These are phyloP conservation scores for Fraxinus velutina DNA, from an alignment of 305 asterid species.

Conservation along the genomic window DNA sequence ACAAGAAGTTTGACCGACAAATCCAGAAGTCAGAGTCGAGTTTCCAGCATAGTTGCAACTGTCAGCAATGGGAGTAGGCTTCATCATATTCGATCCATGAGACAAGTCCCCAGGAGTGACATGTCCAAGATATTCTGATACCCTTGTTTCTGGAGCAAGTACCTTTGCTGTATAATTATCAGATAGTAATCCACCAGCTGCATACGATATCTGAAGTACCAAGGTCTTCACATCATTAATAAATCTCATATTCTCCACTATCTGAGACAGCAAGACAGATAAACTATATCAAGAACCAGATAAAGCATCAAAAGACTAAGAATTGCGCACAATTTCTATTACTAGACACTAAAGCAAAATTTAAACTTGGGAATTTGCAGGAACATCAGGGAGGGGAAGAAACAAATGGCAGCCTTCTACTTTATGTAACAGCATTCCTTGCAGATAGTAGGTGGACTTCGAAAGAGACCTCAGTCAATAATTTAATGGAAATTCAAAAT, in stretches of 20 bases:
- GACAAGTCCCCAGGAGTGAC: conserved; percentile 30
- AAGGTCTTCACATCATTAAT: conserved; percentile 57
- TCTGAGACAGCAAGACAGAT: conserved; percentile 39
- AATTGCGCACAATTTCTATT: background rate
- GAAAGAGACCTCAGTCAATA: background rate
- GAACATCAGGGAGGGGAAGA: background rate
- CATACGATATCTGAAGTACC: conserved; percentile 64
- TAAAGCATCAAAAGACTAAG: background rate
- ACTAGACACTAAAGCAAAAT: background rate
- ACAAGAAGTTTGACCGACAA: conserved; percentile 31
- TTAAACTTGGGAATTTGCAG: background rate
- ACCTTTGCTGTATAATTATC: conserved; percentile 47
- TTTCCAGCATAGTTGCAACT: conserved; percentile 24
- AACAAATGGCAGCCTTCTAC: background rate
- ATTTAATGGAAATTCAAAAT: background rate
- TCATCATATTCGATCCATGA: conserved; percentile 28
- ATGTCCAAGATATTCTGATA: conserved; percentile 37
- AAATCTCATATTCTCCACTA: conserved; percentile 64
- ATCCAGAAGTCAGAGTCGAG: conserved; percentile 24
- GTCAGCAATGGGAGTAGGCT: conserved; percentile 29
- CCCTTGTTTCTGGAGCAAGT: conserved; percentile 35
- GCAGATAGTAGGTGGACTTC: background rate
- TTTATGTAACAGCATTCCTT: background rate
- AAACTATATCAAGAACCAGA: background rate
- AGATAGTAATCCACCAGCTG: conserved; percentile 51